Conservation (phyloP, 371 early-diverging fungal species). For the Mortierella sp. region DNA sequence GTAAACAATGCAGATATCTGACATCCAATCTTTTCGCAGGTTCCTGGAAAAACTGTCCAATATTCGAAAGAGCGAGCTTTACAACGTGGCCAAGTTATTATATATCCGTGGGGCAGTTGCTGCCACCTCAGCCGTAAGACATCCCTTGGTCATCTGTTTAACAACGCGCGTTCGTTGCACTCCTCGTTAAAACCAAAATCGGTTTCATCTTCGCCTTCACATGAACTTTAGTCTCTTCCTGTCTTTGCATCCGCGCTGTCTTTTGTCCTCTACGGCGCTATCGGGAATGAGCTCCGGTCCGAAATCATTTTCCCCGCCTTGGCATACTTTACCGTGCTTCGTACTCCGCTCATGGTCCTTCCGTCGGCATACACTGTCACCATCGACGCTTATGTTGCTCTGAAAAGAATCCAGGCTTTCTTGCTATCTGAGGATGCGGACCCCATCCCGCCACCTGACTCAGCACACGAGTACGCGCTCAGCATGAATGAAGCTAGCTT, state of each 20-base stretch:
- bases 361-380: conserved; percentile 68
- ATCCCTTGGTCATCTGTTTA: too few relatives aligned
- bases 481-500: conserved; percentile 62
- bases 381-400: conserved; percentile 73
- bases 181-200: too few relatives aligned
- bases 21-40: too few relatives aligned
- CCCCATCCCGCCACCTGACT: conserved; percentile 39
- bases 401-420: conserved; percentile 68
- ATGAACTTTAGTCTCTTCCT: conserved; percentile 61
- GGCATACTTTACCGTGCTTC: conserved; percentile 58
- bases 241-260: conserved; percentile 60
- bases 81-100: conserved; percentile 26
- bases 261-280: conserved; percentile 48
- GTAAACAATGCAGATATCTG: too few relatives aligned
- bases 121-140: conserved; percentile 45
- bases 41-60: too few relatives aligned
- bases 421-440: conserved; percentile 74
- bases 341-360: conserved; percentile 78
- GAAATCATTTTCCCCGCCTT: conserved; percentile 57
- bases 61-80: too few relatives aligned
- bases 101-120: conserved; percentile 43
- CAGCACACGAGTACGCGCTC: conserved; percentile 52
- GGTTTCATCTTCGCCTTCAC: too few relatives aligned
- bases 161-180: too few relatives aligned
- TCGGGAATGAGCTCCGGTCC: conserved; percentile 47